Evolutionary conservation across 2,329 filamentous ascomycete species (phyloP).

Genomic region (Pochonia chlamydosporia): DNA sequence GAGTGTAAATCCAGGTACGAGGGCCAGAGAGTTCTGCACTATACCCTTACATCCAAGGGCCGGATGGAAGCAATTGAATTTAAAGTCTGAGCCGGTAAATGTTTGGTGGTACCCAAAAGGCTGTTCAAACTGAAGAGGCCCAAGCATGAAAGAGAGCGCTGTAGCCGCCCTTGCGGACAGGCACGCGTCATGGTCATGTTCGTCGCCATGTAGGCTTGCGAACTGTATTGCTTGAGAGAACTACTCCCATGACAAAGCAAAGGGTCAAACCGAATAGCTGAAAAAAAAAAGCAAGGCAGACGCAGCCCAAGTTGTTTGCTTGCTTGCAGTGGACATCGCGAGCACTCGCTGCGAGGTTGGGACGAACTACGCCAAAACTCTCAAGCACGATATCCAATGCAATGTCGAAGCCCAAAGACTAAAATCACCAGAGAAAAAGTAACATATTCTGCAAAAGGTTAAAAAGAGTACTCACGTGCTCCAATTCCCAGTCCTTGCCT

Average conservation of each 20-base stretch:
- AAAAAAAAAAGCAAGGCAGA: conserved; percentile 9
- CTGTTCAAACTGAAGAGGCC: background rate
- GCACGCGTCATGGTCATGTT: no score
- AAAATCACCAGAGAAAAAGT: background rate
- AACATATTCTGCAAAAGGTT: no score
- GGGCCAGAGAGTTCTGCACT: no score
- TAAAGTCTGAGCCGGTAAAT: background rate
- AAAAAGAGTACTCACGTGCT: conserved; percentile 56
- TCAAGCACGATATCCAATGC: background rate
- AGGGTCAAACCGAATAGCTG: no score
- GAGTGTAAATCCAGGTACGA: no score
- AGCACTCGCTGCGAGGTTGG: background rate
- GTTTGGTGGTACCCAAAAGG: background rate
- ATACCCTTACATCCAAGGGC: no score
- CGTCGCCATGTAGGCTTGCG: no score
- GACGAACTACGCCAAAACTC: no score
- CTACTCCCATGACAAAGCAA: no score
- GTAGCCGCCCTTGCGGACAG: no score
- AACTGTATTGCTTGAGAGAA: no score
- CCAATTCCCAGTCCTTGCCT: conserved; percentile 74
- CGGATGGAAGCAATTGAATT: conserved; percentile 7
- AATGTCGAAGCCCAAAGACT: background rate
- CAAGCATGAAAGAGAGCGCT: background rate
- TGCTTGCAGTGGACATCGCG: background rate
- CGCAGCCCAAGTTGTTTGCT: background rate